Evolutionary conservation across 352 stramenopile species (phyloP).

Genomic region (Phytophthora lateralis): DNA sequence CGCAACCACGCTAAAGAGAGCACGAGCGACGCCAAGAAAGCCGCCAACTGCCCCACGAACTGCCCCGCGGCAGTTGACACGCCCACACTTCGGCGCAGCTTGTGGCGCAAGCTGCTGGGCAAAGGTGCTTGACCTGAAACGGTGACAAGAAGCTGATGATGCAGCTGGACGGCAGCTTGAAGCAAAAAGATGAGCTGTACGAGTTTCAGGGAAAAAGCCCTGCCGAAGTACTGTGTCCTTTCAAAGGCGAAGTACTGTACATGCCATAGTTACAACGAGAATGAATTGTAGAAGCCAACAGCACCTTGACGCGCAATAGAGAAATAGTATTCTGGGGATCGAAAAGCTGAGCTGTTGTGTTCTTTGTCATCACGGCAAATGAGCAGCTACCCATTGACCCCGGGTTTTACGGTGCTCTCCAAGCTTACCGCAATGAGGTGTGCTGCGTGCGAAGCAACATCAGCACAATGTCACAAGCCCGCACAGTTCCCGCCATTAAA

Average conservation of each 20-base stretch:
- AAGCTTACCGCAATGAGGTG: slow-evolving; percentile 17
- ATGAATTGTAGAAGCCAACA: too few relatives aligned
- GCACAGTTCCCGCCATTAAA: slow-evolving; percentile 41
- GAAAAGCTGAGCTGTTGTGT: too few relatives aligned
- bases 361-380: not conserved
- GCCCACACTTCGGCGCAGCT: slow-evolving; percentile 27
- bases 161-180: too few relatives aligned
- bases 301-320: too few relatives aligned
- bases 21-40: slow-evolving; percentile 22
- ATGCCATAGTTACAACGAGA: too few relatives aligned
- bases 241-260: too few relatives aligned
- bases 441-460: slow-evolving; percentile 64
- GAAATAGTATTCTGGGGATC: too few relatives aligned
- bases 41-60: slow-evolving; percentile 23
- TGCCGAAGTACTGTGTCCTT: too few relatives aligned
- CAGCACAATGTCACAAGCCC: slow-evolving; percentile 54
- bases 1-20: slow-evolving; percentile 13
- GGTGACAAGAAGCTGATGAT: too few relatives aligned
- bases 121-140: too few relatives aligned
- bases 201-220: too few relatives aligned
- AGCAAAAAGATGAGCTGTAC: too few relatives aligned
- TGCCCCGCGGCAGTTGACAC: slow-evolving; percentile 1
- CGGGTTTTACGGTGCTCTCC: not conserved
- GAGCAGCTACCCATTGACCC: not conserved
- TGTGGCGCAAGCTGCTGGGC: slow-evolving; percentile 53